Base-by-base conservation (phyloP, 352 stramenopile genomes). In the Pythium rishiriense region DNA sequence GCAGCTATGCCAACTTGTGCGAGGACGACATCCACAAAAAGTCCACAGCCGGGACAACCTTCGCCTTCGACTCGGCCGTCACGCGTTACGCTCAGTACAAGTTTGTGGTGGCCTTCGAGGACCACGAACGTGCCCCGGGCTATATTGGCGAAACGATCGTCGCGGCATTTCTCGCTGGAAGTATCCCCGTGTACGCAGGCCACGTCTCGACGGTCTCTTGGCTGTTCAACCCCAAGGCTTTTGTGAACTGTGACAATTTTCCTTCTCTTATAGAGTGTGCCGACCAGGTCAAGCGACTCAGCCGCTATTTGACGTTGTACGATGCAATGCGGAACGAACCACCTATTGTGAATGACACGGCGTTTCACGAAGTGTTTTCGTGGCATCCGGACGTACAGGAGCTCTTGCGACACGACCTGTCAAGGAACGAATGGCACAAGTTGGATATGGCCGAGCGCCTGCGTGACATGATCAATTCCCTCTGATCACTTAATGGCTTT, bases 51-150 rank as follows among this genome's bases (percentile, higher is more conserved):
- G 37, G n/a, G 2, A n/a, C 37, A 1, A n/a, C n/a, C 37, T 43
- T 43, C 12, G 37, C 37, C 2, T 43, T n/a, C 11, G 37, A 43
- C 7, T 3, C 14, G 15, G 9, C 35, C 37, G 14, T 43, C 37
- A 10, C 33, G 11, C 37, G 37, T 21, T 43, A 43, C 37, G 15
- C 37, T n/a, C 29, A 41, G 19, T 82, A 76, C 67, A 81, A 76
- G 33, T 88, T 91, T 31, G 76, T 79, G 10, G 69, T 91, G 50
- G 74, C 76, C 6, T 88, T 91, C 12, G 74, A 91, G 52, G 85
- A 86, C 57, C 59, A 50, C 4, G 42, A 58, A 4, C 11, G 25
- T 3, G 60, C 51, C 2, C 49, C 70, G 2, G 82, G 79, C 29
- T 88, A 86, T 37, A 65, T 87, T 28, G 83, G 74, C 1, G 76